Evolutionary conservation across 208 protist genomes (phyloP).

Genomic region (Trypanosoma cruzi): DNA sequence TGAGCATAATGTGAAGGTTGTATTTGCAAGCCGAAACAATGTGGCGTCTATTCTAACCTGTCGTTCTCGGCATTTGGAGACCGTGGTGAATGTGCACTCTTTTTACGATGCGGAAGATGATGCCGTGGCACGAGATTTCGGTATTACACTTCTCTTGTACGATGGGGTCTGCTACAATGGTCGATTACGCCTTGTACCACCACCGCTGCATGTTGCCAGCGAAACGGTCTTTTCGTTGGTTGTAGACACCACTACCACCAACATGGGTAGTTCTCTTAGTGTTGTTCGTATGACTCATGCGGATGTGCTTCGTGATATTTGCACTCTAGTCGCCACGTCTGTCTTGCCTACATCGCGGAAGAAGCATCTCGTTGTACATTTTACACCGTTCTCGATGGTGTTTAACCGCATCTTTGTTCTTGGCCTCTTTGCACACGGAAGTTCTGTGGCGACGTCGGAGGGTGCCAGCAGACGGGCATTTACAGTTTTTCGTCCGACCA

Average conservation of each 20-base stretch:
- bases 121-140: slow-evolving; percentile 71
- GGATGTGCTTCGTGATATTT: slow-evolving; percentile 68
- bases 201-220: slow-evolving; percentile 9
- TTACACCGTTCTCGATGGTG: slow-evolving; percentile 63
- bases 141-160: slow-evolving; percentile 73
- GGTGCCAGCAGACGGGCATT: slow-evolving; percentile 55
- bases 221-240: slow-evolving; percentile 61
- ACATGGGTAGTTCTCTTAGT: slow-evolving; percentile 19
- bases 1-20: slow-evolving; percentile 69
- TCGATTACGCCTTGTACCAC: slow-evolving; percentile 29
- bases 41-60: slow-evolving; percentile 72
- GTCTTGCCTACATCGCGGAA: slow-evolving; percentile 63
- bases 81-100: slow-evolving; percentile 66
- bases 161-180: slow-evolving; percentile 68
- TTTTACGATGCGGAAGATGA: slow-evolving; percentile 59
- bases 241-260: slow-evolving; percentile 50
- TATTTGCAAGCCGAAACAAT: slow-evolving; percentile 57
- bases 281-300: slow-evolving; percentile 66
- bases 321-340: slow-evolving; percentile 52
- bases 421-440: slow-evolving; percentile 70
- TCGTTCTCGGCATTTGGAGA: slow-evolving; percentile 77
- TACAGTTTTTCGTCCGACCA: slow-evolving; percentile 61
- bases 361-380: slow-evolving; percentile 77
- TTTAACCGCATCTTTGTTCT: slow-evolving; percentile 81
- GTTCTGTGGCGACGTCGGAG: slow-evolving; percentile 61